Evolutionary conservation across 108 stramenopile species (phyloP).

Genomic region (Cyclotella atomus): DNA sequence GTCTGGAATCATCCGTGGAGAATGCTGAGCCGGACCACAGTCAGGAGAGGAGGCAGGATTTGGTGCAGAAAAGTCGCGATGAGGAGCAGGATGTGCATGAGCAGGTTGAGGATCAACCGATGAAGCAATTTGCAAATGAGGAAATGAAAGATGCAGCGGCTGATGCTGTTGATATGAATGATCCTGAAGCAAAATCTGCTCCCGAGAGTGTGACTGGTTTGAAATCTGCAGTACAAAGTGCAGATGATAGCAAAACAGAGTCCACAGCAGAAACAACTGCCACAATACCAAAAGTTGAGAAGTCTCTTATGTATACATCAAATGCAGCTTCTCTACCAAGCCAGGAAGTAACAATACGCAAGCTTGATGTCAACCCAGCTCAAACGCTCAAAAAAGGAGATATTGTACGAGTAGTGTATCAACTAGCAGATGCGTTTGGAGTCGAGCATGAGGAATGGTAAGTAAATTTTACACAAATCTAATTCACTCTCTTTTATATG

Average conservation of each 20-base stretch:
- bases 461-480: not conserved
- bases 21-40: too few relatives aligned
- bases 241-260: too few relatives aligned
- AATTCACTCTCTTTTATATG: not conserved
- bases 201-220: too few relatives aligned
- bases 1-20: too few relatives aligned
- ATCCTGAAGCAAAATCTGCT: not conserved
- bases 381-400: not conserved
- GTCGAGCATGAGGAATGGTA: slow-evolving; percentile 5
- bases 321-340: too few relatives aligned
- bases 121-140: not conserved
- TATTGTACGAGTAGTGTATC: not conserved
- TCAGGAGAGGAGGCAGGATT: too few relatives aligned
- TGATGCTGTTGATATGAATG: not conserved
- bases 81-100: not conserved
- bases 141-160: not conserved
- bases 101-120: not conserved
- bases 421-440: slow-evolving; percentile 4
- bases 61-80: too few relatives aligned
- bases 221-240: too few relatives aligned
- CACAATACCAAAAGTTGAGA: too few relatives aligned
- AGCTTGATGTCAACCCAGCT: not conserved
- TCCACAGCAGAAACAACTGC: too few relatives aligned
- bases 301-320: too few relatives aligned
- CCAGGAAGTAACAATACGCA: not conserved